phyloP scores from a whole-genome alignment of 805 yeast species.

The Clavispora phyllophila region DNA sequence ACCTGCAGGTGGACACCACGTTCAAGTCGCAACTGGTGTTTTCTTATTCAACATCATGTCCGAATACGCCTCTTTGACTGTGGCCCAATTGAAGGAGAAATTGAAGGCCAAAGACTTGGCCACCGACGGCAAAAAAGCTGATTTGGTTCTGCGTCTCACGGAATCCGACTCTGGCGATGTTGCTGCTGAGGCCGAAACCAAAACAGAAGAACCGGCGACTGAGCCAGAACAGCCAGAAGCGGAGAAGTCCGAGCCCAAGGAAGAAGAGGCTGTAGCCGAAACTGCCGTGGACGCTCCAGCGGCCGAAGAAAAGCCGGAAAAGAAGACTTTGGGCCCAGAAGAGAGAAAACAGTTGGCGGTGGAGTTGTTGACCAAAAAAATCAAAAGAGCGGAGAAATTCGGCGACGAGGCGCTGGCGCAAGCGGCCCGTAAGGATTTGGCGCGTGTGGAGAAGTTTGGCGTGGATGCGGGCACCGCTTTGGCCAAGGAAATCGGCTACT shows the following conservation, averaged over 20 bases:
- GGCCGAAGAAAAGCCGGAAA: slow-evolving; percentile 26
- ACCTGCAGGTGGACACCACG: background rate
- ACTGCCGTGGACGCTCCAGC: slow-evolving; percentile 11
- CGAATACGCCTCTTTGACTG: slow-evolving; percentile 62
- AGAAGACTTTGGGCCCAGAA: slow-evolving; percentile 51
- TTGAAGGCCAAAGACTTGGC: slow-evolving; percentile 66
- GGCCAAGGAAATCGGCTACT: slow-evolving; percentile 63
- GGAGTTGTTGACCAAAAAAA: slow-evolving; percentile 60
- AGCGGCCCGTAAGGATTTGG: slow-evolving; percentile 55
- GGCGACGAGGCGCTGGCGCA: slow-evolving; percentile 58
- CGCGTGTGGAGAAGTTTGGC: slow-evolving; percentile 81
- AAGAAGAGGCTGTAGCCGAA: slow-evolving; percentile 12
- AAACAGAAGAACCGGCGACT: slow-evolving; percentile 4
- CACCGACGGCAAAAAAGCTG: slow-evolving; percentile 75
- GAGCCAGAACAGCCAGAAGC: slow-evolving; percentile 13
- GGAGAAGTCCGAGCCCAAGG: slow-evolving; percentile 11
- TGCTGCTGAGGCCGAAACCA: background rate
- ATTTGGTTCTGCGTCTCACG: slow-evolving; percentile 58
- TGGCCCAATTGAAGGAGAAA: slow-evolving; percentile 76
- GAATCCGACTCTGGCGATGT: slow-evolving; percentile 42
- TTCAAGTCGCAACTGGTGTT: background rate
- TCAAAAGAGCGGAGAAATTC: slow-evolving; percentile 72
- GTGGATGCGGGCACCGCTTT: slow-evolving; percentile 60
- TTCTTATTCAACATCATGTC: slow-evolving; percentile 30
- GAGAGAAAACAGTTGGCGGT: slow-evolving; percentile 66